These are phyloP conservation scores for Diplosphaera chodatii DNA, from an alignment of 139 green algal species.

Conservation along the genomic window DNA sequence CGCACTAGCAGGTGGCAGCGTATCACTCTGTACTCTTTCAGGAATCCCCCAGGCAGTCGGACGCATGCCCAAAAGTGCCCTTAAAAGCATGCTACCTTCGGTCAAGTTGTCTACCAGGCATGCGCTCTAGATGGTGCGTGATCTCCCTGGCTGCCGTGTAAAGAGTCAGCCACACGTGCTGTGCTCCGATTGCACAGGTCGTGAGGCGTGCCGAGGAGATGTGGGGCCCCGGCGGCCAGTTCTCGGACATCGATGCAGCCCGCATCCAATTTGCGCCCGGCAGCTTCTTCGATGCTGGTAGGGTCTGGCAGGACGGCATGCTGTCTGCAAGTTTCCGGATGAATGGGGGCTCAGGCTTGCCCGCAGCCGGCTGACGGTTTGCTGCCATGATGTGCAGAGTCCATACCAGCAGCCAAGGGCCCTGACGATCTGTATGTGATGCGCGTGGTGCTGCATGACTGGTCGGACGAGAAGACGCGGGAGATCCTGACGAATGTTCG, in stretches of 20 bases:
- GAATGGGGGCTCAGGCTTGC: no score
- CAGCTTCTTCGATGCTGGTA: not conserved
- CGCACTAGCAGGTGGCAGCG: no score
- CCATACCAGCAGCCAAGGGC: not conserved
- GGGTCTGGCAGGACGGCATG: no score
- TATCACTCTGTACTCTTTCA: no score
- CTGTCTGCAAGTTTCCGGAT: not conserved
- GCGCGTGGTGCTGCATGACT: slow-evolving; percentile 13
- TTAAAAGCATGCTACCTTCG: no score
- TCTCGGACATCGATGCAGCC: not conserved
- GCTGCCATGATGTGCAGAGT: slow-evolving; percentile 1
- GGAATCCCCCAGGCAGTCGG: no score
- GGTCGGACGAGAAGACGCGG: not conserved
- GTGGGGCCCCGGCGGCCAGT: not conserved
- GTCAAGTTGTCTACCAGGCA: no score
- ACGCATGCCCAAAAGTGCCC: no score
- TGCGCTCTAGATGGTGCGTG: no score
- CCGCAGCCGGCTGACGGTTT: not conserved
- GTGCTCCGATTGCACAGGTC: not conserved
- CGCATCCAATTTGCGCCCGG: not conserved
- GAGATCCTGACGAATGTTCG: slow-evolving; percentile 1
- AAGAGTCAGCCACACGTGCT: no score
- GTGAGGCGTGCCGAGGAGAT: not conserved
- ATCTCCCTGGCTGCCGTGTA: no score
- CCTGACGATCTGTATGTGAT: slow-evolving; percentile 5